These are phyloP conservation scores for Candida loeiensis DNA, from an alignment of 805 yeast genomes.

Conservation along the genomic window DNA sequence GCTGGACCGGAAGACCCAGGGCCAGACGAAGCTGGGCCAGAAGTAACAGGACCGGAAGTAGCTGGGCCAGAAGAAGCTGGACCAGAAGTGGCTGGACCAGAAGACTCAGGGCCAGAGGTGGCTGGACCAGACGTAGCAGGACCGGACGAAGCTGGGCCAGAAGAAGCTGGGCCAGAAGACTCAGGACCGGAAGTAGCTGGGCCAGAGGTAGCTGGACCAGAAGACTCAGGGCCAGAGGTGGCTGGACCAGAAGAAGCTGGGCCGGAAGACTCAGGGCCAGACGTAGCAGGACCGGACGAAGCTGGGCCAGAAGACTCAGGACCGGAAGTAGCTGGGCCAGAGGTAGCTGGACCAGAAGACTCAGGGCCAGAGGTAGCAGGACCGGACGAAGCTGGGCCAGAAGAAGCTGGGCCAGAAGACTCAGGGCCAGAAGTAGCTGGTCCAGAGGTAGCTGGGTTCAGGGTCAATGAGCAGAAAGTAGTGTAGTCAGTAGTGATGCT, in stretches of 20 bases:
- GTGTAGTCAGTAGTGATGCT: constrained; percentile 12
- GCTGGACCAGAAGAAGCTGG: constrained; percentile 4
- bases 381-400: background rate
- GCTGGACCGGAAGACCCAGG: background rate
- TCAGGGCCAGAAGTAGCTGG: too few species aligned
- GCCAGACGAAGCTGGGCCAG: background rate
- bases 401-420: too few species aligned
- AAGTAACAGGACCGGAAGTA: background rate
- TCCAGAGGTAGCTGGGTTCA: too few species aligned
- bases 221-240: constrained; percentile 3
- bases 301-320: constrained; percentile 8
- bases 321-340: background rate
- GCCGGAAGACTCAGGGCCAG: constrained; percentile 13
- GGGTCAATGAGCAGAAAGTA: constrained; percentile 18
- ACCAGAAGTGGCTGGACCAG: background rate
- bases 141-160: background rate
- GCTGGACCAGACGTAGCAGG: constrained; percentile 5
- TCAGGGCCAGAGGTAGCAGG: background rate
- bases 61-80: background rate
- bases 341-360: background rate
- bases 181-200: constrained; percentile 2
- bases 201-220: constrained; percentile 3
- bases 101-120: background rate
- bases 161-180: constrained; percentile 3
- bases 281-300: constrained; percentile 15